Conservation (phyloP, 129 eudicot genomes). For the Artemisia argyi region DNA sequence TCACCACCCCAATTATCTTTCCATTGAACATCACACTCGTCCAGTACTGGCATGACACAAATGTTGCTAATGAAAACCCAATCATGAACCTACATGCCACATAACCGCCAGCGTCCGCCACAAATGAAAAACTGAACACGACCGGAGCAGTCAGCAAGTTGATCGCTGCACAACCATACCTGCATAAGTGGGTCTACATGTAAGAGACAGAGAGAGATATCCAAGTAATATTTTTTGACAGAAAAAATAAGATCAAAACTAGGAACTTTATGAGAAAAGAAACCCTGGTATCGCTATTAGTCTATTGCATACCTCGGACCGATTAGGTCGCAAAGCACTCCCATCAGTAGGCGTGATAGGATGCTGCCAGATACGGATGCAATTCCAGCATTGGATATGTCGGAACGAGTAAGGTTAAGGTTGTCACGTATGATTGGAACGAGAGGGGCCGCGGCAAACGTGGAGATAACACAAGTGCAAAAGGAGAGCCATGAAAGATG, state of each 20-base stretch:
- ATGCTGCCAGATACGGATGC: conserved; percentile 47
- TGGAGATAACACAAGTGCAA: conserved; percentile 39
- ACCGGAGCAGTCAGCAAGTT: conserved; percentile 30
- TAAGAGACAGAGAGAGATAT: not conserved
- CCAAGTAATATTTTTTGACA: not conserved
- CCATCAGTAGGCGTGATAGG: conserved; percentile 50
- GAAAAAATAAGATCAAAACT: not conserved
- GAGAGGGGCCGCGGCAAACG: conserved; percentile 41
- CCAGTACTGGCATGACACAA: conserved; percentile 23
- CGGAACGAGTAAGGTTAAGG: conserved; percentile 36
- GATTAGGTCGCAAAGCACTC: conserved; percentile 45
- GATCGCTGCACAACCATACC: conserved; percentile 24
- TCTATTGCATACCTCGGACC: conserved; percentile 34
- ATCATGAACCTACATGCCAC: conserved; percentile 40
- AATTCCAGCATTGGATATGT: conserved; percentile 43
- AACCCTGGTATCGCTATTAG: not conserved
- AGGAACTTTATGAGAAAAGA: not conserved
- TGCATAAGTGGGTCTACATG: not conserved
- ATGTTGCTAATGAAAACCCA: conserved; percentile 22
- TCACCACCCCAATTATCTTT: conserved; percentile 42
- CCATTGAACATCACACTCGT: conserved; percentile 55
- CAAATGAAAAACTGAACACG: conserved; percentile 5
- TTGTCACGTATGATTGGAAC: conserved; percentile 45
- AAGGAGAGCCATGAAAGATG: conserved; percentile 41
- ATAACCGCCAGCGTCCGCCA: conserved; percentile 36